Base-by-base conservation (phyloP, 768 basidiomycete genomes). In the Termitomyces bulborhizus region DNA sequence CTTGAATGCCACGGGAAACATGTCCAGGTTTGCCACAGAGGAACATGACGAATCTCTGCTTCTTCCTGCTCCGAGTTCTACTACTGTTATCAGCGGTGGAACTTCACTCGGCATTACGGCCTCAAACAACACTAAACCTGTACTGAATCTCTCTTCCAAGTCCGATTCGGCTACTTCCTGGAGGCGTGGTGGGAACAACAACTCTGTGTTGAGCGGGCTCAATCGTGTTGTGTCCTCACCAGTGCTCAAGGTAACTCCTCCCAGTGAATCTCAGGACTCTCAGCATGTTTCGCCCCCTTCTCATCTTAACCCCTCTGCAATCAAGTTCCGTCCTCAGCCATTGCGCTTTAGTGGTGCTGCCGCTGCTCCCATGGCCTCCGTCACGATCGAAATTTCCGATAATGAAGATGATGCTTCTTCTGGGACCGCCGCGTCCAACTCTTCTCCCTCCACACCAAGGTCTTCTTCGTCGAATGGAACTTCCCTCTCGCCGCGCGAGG, bases 401-500 rank as follows among this genome's bases (percentile, higher is more conserved):
- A 77, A 80, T 42, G 83, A 76, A 21, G 81, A 85, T 42, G 75
- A 76, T 21, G 82, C 81, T 24, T 87, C 85, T 16, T 83, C 82
- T 34, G 75, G 74, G 58, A 76, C 76, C 44, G 66, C 63, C 15
- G 68, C 66, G 6, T 74, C 75, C 58, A 73, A 75, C 58, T 84
- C 85, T n/a, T 85, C 89, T 55, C 90, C 90, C 3, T 82, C 84
- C 42, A 90, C 89, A 1, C 88, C 90, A 11, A 81, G 81, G 60
- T 86, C 88, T 16, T 78, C 84, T 42, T 80, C 84, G 45, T 88
- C 86, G 37, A 76, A 75, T 58, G 79, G 75, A 49, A 71, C 70
- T 58, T 81, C 85, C 53, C 82, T 92, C 62, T 90, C 88, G 71
- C 86, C 87, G 67, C 86, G 90, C 73, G 90, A 93, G 71, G 90